Base-by-base conservation (phyloP, 768 basidiomycete genomes). In the Mycena haematopus region DNA sequence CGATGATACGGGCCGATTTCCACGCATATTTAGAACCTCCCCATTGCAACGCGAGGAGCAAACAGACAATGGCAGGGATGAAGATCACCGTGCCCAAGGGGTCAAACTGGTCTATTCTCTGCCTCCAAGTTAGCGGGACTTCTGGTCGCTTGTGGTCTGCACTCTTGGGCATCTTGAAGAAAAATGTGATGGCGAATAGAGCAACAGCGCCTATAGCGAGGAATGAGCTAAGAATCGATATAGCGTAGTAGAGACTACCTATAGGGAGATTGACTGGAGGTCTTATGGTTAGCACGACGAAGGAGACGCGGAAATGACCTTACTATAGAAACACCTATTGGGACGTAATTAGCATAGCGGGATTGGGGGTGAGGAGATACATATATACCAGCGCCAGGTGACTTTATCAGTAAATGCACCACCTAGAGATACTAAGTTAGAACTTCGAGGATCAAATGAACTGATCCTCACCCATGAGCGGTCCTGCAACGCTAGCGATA, bases 21-120 rank as follows among this genome's bases (percentile, higher is more conserved):
- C 82, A 84, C 1, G 75, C 69, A 63, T 78, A 77, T n/a, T 70
- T 70, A 60, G 78, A 76, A 0, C 82, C 82, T 17, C 81, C 82
- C 78, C 79, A 80, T 55, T 80, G 77, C 2, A 83, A 68, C 10
- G 81, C 76, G 7, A 83, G 70, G 52, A 69, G 66, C 11, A 67
- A 52, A 52, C 55, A 51, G 25, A 60, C 53, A 25, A 70, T 56
- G 25, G 62, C 59, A 11, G 64, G 58, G 14, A 70, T 62, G 21
- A 70, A 63, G 22, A 68, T 25, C 10, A 59, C 22, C 25, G 67
- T 65, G 1, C 67, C 65, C 19, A 15, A 45, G 8, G 63, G 57
- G 36, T 68, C 67, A 40, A 68, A 61, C 22, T 58, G 63, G 35
- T 59, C n/a, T 15, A 68, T 42, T 27, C 52, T 56, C n/a, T 67